Evolutionary conservation across 805 yeast genomes (phyloP), one percentile per base, ranked within the genome.

Genomic region (Lipomyces starkeyi): DNA sequence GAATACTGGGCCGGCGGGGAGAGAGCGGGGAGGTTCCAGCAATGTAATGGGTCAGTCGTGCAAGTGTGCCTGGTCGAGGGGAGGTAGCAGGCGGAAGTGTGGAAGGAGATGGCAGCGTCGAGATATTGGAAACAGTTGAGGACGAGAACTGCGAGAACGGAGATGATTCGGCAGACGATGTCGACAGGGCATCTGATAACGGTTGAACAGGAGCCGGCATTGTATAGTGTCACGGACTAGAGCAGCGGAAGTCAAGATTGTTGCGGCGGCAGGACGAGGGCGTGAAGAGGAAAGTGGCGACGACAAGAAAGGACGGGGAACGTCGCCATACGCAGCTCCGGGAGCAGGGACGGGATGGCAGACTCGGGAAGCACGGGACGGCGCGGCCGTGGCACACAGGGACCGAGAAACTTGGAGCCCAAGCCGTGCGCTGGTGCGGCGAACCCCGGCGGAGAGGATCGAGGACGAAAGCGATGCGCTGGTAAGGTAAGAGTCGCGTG

Each of bases 11-110:
- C 14, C 27, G 3, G 22, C 49, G 20, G 22, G 61, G 54, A 20
- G 32, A 29, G 32, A 32, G 53, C 9, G 61, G 56, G 29, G n/a
- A 32, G 17, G 68, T 55, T 52, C 65, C 68, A n/a, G 49, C 57
- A 22, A 65, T 57, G 59, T 61, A 61, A 9, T 61, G 59, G n/a
- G 65, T 64, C 2, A 65, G 29, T n/a, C 68, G 61, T 11, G 68
- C 68, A 34, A 65, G 58, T 13, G 68, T 63, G 47, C 59, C 63
- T 9, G 61, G 58, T 11, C 62, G 62, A 8, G 65, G 58, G 14
- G 65, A 43, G 34, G 64, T 17, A 20, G 63, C 35, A 27, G 67
- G 35, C 11, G 56, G 25, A 14, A 54, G 37, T 22, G 35, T 8
- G 9, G 55, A 27, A 37, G 20, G 13, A 47, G 37, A 17, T 27